Base-by-base conservation (phyloP, 371 early-diverging fungal species). In the Dentiscutata heterogama region DNA sequence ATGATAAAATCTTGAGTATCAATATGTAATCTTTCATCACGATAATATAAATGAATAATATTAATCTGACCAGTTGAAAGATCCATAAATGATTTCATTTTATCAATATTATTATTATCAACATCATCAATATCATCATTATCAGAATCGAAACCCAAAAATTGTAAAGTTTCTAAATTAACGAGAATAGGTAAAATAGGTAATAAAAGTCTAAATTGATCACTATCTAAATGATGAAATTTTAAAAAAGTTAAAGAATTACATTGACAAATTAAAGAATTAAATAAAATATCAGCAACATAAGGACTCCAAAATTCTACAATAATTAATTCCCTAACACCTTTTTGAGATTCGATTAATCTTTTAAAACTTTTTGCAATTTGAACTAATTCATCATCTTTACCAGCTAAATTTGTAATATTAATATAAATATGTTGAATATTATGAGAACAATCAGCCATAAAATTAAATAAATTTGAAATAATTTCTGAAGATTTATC, bases 401-500 rank as follows among this genome's bases (percentile, higher is more conserved):
- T 22, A 6, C 51, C 53, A 53, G 50, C 46, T 4, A 53, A 16
- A 53, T 51, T 46, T 29, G 72, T 51, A 8, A 72, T 72, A 53
- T 53, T 72, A 27, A 72, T 27, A 72, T 72, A 72, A 53, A 72
- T 46, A 72, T 72, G 16, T 72, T 72, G 50, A 51, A 72, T 72
- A 53, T 72, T 72, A 72, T 16, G 53, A 53, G 72, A 51, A 16
- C 53, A 27, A 14, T 72, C 20, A 18, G 72, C n/a, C 72, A 72
- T 51, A 27, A 72, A 53, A 72, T 72, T 27, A 25, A 72, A 72
- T 27, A 72, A 29, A 53, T 53, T 72, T 46, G 53, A 72, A 72
- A 72, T 72, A 14, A 72, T 72, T 72, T 72, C 53, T 0, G 72
- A 72, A 25, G 72, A 72, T 53, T 72, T 46, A 72, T 72, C 50